Evolutionary conservation across 345 rosid genomes (phyloP).

Genomic region (Brassica carinata): DNA sequence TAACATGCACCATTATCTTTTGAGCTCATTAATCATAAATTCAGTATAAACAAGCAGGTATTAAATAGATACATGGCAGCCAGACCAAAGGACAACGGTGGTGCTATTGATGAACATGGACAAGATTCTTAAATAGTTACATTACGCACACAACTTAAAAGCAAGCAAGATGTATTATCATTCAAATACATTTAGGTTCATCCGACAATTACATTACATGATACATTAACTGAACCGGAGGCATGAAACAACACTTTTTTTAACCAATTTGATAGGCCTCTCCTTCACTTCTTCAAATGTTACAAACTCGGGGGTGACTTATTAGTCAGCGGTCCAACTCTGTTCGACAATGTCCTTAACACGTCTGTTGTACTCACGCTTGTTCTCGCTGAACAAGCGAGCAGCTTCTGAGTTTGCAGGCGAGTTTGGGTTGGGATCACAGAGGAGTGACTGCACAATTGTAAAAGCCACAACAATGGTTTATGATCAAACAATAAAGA

Average conservation of each 20-base stretch:
- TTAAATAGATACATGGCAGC: not conserved
- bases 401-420: conserved; percentile 11
- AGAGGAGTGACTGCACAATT: conserved; percentile 4
- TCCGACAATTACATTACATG: not conserved
- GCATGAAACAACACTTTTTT: not conserved
- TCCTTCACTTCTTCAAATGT: not conserved
- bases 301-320: not conserved
- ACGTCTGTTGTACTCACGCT: conserved; percentile 6
- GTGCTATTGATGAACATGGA: not conserved
- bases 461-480: not conserved
- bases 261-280: not conserved
- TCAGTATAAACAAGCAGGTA: not conserved
- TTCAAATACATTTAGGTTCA: not conserved
- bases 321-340: conserved; percentile 12
- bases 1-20: not conserved
- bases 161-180: not conserved
- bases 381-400: conserved; percentile 10
- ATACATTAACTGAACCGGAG: not conserved
- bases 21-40: not conserved
- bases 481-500: not conserved
- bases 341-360: conserved; percentile 17
- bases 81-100: not conserved
- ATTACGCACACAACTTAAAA: not conserved
- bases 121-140: not conserved
- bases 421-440: conserved; percentile 9